Evolutionary conservation across 805 yeast genomes (phyloP), one percentile per base, ranked within the genome.

Genomic region (Wickerhamiella azymoides): DNA sequence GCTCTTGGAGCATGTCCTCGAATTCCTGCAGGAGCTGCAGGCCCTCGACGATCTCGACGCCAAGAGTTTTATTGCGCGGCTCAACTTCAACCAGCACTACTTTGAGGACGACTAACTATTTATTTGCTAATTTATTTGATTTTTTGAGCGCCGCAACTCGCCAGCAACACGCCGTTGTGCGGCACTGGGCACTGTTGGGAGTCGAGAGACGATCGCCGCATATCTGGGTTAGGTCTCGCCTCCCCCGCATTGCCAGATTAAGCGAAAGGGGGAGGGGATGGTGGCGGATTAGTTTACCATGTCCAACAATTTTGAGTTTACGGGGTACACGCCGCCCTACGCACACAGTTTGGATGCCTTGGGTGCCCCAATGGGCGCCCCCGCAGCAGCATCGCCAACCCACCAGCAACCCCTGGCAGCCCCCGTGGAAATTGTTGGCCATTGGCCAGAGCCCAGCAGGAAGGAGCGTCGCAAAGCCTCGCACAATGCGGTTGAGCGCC

Each of bases 401-500:
- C 30, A 5, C 4, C 30, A 27, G 13, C 30, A 27, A 13, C 30
- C 6, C 5, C 30, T 6, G 8, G 5, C 30, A 10, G 30, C 30
- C 16, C 33, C 33, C 2, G 16, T 30, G 6, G 33, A 30, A 16
- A 30, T 30, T 3, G 13, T 30, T 4, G n/a, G n/a, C 16, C 16
- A 39, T n/a, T 17, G 41, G 21, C 41, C 35, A 25, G 33, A 39
- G 41, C 30, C n/a, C 10, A 39, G 28, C 28, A 82, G 81, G 57
- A 61, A 82, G 45, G 74, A 77, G 50, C 71, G 94, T 51, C 72
- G 95, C 51, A 67, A 94, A 49, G 95, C 86, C 58, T 79, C 85
- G 50, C 97, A 88, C 62, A 88, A 88, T 59, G 95, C 94, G 1
- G 96, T 88, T 4, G 97, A 88, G 62, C 72, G 96, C 55, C 71